Evolutionary conservation across 768 basidiomycete genomes (phyloP).

Genomic region (Boletus barrowsii): DNA sequence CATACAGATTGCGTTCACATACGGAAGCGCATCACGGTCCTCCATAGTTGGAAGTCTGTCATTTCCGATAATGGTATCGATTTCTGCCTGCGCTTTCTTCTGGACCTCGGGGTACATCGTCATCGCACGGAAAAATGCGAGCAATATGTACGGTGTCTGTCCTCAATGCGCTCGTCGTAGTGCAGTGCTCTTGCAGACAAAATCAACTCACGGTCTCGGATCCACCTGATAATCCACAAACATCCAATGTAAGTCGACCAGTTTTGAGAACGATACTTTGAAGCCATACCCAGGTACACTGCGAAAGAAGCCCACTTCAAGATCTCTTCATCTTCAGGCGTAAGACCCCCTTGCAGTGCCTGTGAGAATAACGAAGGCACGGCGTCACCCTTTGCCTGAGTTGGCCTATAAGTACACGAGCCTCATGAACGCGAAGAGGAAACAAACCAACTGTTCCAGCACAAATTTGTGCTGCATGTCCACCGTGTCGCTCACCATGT

Average conservation of each 20-base stretch:
- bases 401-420: not conserved
- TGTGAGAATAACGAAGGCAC: constrained; percentile 7
- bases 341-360: not conserved
- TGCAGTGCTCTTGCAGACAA: not conserved
- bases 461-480: not conserved
- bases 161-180: constrained; percentile 4
- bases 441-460: constrained; percentile 9
- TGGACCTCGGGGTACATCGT: constrained; percentile 5
- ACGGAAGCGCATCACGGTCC: constrained; percentile 8
- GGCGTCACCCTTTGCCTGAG: constrained; percentile 5
- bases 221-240: constrained; percentile 20
- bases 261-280: not conserved
- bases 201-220: constrained; percentile 22
- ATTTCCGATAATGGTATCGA: constrained; percentile 4
- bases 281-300: constrained; percentile 10
- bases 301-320: constrained; percentile 10
- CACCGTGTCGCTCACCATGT: not conserved
- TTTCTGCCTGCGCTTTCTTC: constrained; percentile 10
- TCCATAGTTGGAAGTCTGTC: constrained; percentile 9
- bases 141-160: constrained; percentile 7
- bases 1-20: not conserved
- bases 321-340: constrained; percentile 7
- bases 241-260: not conserved
- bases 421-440: not conserved
- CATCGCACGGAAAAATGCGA: constrained; percentile 19